These are phyloP conservation scores for Nakazawaea peltata DNA, from an alignment of 805 yeast genomes.

Conservation along the genomic window DNA sequence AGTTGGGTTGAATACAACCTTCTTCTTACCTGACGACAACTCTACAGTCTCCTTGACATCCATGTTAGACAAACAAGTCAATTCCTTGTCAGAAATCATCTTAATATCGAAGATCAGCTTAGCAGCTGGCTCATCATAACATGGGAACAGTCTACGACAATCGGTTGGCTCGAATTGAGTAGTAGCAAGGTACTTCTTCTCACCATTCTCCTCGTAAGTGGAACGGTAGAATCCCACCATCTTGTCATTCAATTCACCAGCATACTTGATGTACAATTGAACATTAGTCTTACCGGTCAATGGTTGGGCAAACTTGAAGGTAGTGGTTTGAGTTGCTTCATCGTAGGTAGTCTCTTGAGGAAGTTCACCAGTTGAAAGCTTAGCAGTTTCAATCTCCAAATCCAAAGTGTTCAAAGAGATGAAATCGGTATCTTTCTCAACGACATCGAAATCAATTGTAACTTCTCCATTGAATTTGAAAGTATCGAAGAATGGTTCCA, in stretches of 20 bases:
- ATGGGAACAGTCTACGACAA: constrained; percentile 82
- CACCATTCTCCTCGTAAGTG: constrained; percentile 51
- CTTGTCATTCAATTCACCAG: constrained; percentile 62
- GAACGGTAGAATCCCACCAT: constrained; percentile 83
- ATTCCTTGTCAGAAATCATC: constrained; percentile 44
- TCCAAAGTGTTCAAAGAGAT: constrained; percentile 59
- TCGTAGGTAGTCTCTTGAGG: constrained; percentile 21
- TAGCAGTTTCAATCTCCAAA: constrained; percentile 41
- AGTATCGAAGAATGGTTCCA: constrained; percentile 52
- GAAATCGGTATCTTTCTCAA: constrained; percentile 30
- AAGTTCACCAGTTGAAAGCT: constrained; percentile 19
- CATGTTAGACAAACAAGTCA: constrained; percentile 65
- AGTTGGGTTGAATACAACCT: constrained; percentile 61
- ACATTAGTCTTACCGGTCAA: constrained; percentile 26
- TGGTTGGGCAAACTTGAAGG: constrained; percentile 28
- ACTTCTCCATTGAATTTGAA: constrained; percentile 54
- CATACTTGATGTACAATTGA: constrained; percentile 40
- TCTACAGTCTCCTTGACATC: constrained; percentile 44
- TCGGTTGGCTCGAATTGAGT: constrained; percentile 87
- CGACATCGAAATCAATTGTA: constrained; percentile 45
- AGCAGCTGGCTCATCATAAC: constrained; percentile 76
- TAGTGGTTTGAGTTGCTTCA: constrained; percentile 30
- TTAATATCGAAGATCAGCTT: constrained; percentile 67
- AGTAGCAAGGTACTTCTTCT: constrained; percentile 65
- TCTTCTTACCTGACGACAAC: constrained; percentile 39